Evolutionary conservation across 805 yeast species (phyloP), one percentile per base, ranked within the genome.

Genomic region (Suhomyces sp.): DNA sequence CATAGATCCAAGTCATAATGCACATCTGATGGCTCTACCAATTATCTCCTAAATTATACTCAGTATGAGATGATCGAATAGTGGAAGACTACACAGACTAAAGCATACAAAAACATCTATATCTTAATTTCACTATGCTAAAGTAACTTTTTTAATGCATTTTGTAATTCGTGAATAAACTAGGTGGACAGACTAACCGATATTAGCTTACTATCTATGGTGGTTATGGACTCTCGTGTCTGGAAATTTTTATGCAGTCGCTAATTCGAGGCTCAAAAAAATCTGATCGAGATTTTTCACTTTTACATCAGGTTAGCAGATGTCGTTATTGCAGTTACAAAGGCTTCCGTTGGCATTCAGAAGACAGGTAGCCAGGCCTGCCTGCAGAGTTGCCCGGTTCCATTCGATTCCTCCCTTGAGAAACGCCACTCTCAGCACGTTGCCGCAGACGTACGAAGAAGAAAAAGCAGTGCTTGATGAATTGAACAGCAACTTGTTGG

Each of bases 391-490:
- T 3, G 37, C 40, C 13, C 43, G 22, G 43, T 44, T 50, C 27
- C 53, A 46, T 24, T 41, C 47, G 19, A 20, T 40, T 13, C 19
- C 44, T 6, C 27, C 41, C 15, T 39, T 41, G 21, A 40, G 46
- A 17, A 57, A 53, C 29, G 59, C 51, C 39, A 39, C 50, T 10
- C 29, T 27, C 31, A 56, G 33, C 48, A 20, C 46, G 8, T 58
- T 47, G 43, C 79, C 79, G 9, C 53, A 64, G 44, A 74, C 83
- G 17, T 87, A 86, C 60, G 92, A 85, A 57, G 91, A 87, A 58
- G 96, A 88, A 63, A 86, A 86, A 65, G 85, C 77, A 37, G 67
- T 82, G 41, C 75, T 88, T 49, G 91, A 86, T 66, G 79, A 80
- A 57, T 76, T 87, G 57, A 74, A 78, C 54, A 63, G 62, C 6